phyloP scores from a whole-genome alignment of 306 rosid species.

The Corylus heterophylla region DNA sequence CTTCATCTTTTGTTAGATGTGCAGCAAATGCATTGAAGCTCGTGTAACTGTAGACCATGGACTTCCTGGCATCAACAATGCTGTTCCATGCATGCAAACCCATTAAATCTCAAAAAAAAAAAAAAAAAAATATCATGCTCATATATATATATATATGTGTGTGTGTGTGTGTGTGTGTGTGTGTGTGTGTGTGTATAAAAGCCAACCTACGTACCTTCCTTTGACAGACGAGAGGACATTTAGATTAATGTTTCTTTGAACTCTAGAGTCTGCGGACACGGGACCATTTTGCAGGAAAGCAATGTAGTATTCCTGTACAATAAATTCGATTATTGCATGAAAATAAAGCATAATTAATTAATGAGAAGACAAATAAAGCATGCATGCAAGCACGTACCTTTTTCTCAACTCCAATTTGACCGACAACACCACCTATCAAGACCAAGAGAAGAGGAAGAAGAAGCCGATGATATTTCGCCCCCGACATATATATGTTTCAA shows the following conservation, averaged over 20 bases:
- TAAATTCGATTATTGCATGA: not conserved
- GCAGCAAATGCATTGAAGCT: slow-evolving; percentile 94
- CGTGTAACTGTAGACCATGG: slow-evolving; percentile 73
- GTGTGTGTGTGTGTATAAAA: too few species aligned
- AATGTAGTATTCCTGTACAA: slow-evolving; percentile 62
- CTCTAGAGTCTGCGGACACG: slow-evolving; percentile 30
- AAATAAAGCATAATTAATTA: too few species aligned
- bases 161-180: too few species aligned
- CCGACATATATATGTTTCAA: slow-evolving; percentile 13
- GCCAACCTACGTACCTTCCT: slow-evolving; percentile 48
- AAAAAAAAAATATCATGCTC: not conserved
- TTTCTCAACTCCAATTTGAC: slow-evolving; percentile 35
- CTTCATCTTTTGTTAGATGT: slow-evolving; percentile 66
- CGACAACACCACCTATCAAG: slow-evolving; percentile 21
- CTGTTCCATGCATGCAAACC: slow-evolving; percentile 32
- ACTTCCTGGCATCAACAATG: slow-evolving; percentile 54
- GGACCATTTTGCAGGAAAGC: slow-evolving; percentile 51
- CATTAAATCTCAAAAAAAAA: not conserved
- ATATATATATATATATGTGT: too few species aligned
- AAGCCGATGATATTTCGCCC: slow-evolving; percentile 24
- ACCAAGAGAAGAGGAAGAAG: slow-evolving; percentile 32
- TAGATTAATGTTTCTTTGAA: slow-evolving; percentile 44
- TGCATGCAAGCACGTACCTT: slow-evolving; percentile 23
- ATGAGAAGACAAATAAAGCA: not conserved
- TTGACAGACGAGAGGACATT: slow-evolving; percentile 56